Evolutionary conservation across 331 rosid genomes (phyloP).

Genomic region (Saraca asoca): DNA sequence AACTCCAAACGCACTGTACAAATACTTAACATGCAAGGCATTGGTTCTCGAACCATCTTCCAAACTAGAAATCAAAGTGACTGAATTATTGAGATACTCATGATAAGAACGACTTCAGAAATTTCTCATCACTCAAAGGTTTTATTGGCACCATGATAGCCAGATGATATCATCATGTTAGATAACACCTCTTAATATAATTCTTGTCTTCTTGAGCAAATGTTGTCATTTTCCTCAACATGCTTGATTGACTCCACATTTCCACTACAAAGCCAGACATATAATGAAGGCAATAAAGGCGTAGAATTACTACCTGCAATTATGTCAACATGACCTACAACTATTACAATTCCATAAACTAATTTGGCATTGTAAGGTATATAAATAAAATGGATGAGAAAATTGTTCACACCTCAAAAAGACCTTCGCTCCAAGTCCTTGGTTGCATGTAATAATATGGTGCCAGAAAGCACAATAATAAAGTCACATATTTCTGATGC

Average conservation of each 20-base stretch:
- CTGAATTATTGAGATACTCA: conserved; percentile 27
- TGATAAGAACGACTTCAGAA: conserved; percentile 30
- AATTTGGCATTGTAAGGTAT: conserved; percentile 13
- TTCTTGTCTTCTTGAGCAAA: conserved; percentile 52
- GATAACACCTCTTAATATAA: conserved; percentile 45
- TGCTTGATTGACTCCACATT: conserved; percentile 65
- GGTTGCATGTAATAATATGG: conserved; percentile 64
- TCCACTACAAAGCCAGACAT: conserved; percentile 57
- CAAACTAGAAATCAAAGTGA: conserved; percentile 16
- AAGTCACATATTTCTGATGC: conserved; percentile 84
- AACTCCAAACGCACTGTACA: conserved; percentile 33
- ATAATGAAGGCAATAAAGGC: conserved; percentile 63
- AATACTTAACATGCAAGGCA: conserved; percentile 19
- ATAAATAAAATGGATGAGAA: conserved; percentile 17
- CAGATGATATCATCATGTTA: conserved; percentile 15
- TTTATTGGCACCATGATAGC: conserved; percentile 14
- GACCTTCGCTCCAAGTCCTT: conserved; percentile 76
- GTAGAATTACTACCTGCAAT: conserved; percentile 46
- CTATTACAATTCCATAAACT: conserved; percentile 15
- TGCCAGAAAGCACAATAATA: conserved; percentile 75
- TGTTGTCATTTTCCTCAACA: conserved; percentile 52
- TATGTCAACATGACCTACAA: conserved; percentile 26
- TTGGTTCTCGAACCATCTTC: conserved; percentile 35
- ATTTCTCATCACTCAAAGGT: conserved; percentile 17
- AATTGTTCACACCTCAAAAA: conserved; percentile 57